Evolutionary conservation across 495 filamentous ascomycete genomes (phyloP).

Genomic region (Ascodesmis nigricans): DNA sequence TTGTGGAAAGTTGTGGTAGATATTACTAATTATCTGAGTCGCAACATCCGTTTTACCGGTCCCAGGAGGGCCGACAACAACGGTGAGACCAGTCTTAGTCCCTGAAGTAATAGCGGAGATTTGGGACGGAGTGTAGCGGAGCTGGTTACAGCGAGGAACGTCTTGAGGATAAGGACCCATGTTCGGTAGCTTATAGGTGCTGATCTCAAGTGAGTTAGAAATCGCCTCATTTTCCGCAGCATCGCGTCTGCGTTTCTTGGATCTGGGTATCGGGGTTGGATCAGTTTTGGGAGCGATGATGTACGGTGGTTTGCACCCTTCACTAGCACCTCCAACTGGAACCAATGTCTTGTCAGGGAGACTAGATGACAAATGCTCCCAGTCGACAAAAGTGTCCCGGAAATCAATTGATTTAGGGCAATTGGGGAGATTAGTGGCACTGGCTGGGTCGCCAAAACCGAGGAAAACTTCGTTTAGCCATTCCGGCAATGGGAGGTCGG

Average conservation of each 20-base stretch:
- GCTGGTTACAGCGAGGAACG: conserved; percentile 55
- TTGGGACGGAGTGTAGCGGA: conserved; percentile 81
- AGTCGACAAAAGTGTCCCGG: conserved; percentile 83
- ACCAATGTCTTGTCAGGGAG: conserved; percentile 64
- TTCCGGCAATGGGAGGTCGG: conserved; percentile 62
- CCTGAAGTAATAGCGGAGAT: conserved; percentile 84
- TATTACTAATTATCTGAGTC: conserved; percentile 95
- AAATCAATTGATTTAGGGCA: conserved; percentile 60
- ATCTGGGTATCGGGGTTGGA: conserved; percentile 31
- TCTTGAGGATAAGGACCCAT: conserved; percentile 83
- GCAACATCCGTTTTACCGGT: conserved; percentile 98
- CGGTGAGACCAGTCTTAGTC: conserved; percentile 79
- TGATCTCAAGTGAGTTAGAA: conserved; percentile 46
- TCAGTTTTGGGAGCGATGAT: conserved; percentile 34
- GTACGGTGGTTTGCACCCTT: conserved; percentile 72
- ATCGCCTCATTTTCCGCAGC: conserved; percentile 33
- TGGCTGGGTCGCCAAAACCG: conserved; percentile 78
- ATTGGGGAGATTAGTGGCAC: conserved; percentile 62
- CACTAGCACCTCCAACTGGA: conserved; percentile 41
- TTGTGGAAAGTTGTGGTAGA: conserved; percentile 90
- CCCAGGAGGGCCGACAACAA: conserved; percentile 87
- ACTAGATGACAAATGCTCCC: conserved; percentile 80
- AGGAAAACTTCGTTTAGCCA: conserved; percentile 97
- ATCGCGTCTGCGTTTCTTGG: conserved; percentile 68
- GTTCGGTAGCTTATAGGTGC: conserved; percentile 78